Evolutionary conservation across 345 rosid species (phyloP).

Genomic region (Reutealis trisperma): DNA sequence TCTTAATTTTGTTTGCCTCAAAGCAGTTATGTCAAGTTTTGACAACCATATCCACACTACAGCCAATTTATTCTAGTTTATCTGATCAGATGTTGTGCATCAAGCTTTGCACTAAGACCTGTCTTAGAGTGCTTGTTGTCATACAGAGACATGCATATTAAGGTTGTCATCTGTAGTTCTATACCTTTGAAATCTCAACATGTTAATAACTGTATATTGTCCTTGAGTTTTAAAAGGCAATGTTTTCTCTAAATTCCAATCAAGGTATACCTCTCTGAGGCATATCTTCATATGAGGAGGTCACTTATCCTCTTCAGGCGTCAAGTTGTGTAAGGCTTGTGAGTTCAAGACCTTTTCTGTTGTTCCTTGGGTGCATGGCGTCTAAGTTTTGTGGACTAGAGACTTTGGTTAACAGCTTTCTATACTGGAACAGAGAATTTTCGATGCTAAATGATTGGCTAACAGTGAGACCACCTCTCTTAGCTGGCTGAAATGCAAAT

Average conservation of each 20-base stretch:
- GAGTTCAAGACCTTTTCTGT: neutral
- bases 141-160: neutral
- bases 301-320: neutral
- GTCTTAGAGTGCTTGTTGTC: neutral
- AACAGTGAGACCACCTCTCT: neutral
- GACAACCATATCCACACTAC: neutral
- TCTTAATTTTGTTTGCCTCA: neutral
- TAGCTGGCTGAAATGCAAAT: neutral
- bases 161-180: neutral
- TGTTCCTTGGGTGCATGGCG: neutral
- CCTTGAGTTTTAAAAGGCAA: conserved; percentile 5
- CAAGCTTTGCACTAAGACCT: neutral
- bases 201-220: neutral
- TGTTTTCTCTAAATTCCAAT: neutral
- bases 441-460: neutral
- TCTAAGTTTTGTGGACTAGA: neutral
- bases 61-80: conserved; percentile 1
- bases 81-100: conserved; percentile 3
- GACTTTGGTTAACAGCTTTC: neutral
- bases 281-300: neutral
- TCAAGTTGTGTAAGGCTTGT: neutral
- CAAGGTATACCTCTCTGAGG: neutral
- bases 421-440: neutral
- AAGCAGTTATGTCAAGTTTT: neutral
- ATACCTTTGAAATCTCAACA: neutral